Evolutionary conservation across 345 rosid species (phyloP), one percentile per base, ranked within the genome.

Genomic region (Corymbia maculata): DNA sequence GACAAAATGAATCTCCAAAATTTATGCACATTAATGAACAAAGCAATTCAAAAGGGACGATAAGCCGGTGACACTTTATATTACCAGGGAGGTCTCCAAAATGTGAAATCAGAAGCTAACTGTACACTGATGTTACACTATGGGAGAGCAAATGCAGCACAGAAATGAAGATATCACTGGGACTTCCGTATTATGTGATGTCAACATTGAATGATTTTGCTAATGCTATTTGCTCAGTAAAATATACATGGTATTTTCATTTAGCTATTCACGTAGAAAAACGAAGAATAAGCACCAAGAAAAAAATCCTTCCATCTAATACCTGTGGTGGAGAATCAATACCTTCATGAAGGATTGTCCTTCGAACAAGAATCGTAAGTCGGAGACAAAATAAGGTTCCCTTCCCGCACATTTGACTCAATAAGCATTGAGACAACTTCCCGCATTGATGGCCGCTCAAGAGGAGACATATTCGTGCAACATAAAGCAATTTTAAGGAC

Each of bases 361-460:
- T 89, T 91, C 51, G 87, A 84, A 22, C 92, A 89, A 88, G 88
- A 86, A 79, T 88, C 87, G 2, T 86, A 85, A 85, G 89, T 68
- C 8, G 93, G 89, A 51, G 96, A 92, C 24, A 87, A 91, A 75
- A 89, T 87, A 1, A 88, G 91, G 89, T 90, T 89, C 7, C 93
- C 95, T 89, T 92, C 92, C 13, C 89, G 94, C 88, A 93, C 92
- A 22, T 91, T 94, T 24, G 99, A 96, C 90, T 97, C 99, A 2
- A 94, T 89, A 47, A 97, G 94, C 99, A 96, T 96, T 82, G 85
- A 86, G 50, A 96, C 97, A 52, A 95, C 99, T 93, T 94, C 97
- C 61, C 98, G 93, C 98, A 96, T 97, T 51, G 99, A 91, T n/a
- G 99, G 99, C 68, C 99, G 92, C 82, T 94, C 98, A 6, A 88